Evolutionary conservation across 1,284 basidiomycete genomes (phyloP).

Genomic region (Neonothopanus nambi): DNA sequence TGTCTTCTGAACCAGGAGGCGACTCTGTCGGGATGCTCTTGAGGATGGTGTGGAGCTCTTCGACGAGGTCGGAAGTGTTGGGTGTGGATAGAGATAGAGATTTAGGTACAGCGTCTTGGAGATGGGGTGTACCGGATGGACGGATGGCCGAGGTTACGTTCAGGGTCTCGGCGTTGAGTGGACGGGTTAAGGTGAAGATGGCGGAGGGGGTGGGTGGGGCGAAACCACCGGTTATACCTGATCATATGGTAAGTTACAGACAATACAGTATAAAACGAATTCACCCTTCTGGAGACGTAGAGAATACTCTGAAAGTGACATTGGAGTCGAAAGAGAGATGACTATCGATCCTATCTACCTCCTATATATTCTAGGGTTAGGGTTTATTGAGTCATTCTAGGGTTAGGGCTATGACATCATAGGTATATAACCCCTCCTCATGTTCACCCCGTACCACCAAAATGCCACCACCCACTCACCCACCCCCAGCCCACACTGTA

Average conservation of each 20-base stretch:
- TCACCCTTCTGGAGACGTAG: slow-evolving; percentile 43
- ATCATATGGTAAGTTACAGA: no score
- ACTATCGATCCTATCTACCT: no score
- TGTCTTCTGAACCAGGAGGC: slow-evolving; percentile 63
- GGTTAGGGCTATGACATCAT: no score
- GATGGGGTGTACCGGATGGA: slow-evolving; percentile 43
- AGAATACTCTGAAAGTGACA: slow-evolving; percentile 30
- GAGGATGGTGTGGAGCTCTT: slow-evolving; percentile 59
- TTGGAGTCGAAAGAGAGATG: not conserved
- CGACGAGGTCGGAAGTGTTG: slow-evolving; percentile 34
- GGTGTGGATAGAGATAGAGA: slow-evolving; percentile 35
- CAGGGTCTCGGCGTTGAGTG: slow-evolving; percentile 36
- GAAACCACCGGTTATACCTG: slow-evolving; percentile 76
- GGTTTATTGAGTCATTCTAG: no score
- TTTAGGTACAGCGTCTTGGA: slow-evolving; percentile 47
- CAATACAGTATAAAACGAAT: no score
- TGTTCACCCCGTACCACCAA: no score
- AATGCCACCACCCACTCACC: no score
- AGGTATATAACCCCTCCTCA: no score
- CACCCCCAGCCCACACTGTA: no score
- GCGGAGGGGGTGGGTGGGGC: slow-evolving; percentile 63
- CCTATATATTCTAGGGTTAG: no score
- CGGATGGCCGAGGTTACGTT: slow-evolving; percentile 50
- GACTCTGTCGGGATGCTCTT: slow-evolving; percentile 56
- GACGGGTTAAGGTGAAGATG: slow-evolving; percentile 51